A percentile compares a stretch with the other conserved stretches of the same genome.
phyloP scores from a whole-genome alignment of 176 grass and related monocot species.

The Cocos nucifera region DNA sequence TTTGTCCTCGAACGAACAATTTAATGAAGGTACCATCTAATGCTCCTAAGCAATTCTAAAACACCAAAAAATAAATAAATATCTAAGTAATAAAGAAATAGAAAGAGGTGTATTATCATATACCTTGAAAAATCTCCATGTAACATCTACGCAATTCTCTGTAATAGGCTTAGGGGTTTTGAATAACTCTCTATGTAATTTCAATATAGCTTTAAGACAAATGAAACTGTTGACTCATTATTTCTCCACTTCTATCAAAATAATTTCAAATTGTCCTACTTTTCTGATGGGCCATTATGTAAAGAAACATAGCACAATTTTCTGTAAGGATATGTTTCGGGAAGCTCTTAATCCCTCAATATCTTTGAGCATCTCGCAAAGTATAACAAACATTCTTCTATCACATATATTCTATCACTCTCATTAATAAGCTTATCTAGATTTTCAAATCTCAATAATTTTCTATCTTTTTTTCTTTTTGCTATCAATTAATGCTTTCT shows the following conservation, averaged over 20 bases:
- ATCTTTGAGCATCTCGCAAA: conserved; percentile 2
- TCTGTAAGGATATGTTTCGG: neutral
- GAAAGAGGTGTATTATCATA: neutral
- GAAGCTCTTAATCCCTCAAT: neutral
- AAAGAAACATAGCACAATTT: neutral
- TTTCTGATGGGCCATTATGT: neutral
- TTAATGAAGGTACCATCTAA: conserved; percentile 5
- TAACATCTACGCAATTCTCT: neutral
- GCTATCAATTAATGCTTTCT: too few species aligned
- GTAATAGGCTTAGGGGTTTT: neutral
- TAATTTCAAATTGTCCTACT: neutral
- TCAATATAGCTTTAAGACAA: neutral
- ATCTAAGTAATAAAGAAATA: neutral
- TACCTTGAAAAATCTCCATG: conserved; percentile 6
- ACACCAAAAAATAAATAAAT: neutral
- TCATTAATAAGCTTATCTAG: neutral
- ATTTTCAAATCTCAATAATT: too few species aligned
- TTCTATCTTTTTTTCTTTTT: too few species aligned
- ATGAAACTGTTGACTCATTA: neutral
- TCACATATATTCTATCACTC: neutral
- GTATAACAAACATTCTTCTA: neutral
- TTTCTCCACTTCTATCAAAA: conserved; percentile 1
- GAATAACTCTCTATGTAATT: neutral
- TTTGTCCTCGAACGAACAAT: neutral
- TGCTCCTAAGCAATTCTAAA: conserved; percentile 7